These are phyloP conservation scores for Leccinum subrobustum DNA, from an alignment of 1,284 basidiomycete species.

Conservation along the genomic window DNA sequence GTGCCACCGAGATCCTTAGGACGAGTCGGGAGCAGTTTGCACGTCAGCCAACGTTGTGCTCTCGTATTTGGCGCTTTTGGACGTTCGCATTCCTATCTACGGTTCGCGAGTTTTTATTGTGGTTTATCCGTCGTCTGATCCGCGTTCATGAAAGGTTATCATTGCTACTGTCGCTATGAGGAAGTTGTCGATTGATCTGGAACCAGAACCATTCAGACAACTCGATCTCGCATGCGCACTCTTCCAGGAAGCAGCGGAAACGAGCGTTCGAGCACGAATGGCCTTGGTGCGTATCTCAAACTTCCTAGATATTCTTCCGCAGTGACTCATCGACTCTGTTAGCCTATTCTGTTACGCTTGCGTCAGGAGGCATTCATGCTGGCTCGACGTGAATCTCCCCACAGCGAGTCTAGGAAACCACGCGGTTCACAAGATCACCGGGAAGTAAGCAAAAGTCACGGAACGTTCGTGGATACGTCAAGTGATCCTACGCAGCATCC, in stretches of 20 bases:
- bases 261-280: constrained; percentile 40
- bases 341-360: constrained; percentile 13
- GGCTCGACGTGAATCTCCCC: not conserved
- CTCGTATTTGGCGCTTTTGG: constrained; percentile 51
- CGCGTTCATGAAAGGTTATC: constrained; percentile 35
- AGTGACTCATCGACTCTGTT: not conserved
- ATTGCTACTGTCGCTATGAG: constrained; percentile 46
- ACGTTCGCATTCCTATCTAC: constrained; percentile 46
- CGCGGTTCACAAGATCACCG: constrained; percentile 11
- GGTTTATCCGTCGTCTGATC: not conserved
- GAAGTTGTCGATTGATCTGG: constrained; percentile 37
- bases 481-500: not conserved
- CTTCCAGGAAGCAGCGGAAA: constrained; percentile 39
- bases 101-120: constrained; percentile 29
- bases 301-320: not conserved
- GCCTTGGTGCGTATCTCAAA: constrained; percentile 5
- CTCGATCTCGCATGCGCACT: constrained; percentile 42
- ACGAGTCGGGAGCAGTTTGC: constrained; percentile 39
- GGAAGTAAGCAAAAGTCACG: constrained; percentile 31
- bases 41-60: constrained; percentile 40
- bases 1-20: constrained; percentile 41
- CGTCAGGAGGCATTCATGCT: constrained; percentile 3
- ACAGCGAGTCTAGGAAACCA: not conserved
- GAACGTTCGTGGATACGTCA: constrained; percentile 6
- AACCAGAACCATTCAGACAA: constrained; percentile 41